These are phyloP conservation scores for Colletotrichum shisoi DNA, from an alignment of 2,329 filamentous ascomycete species.

Conservation along the genomic window DNA sequence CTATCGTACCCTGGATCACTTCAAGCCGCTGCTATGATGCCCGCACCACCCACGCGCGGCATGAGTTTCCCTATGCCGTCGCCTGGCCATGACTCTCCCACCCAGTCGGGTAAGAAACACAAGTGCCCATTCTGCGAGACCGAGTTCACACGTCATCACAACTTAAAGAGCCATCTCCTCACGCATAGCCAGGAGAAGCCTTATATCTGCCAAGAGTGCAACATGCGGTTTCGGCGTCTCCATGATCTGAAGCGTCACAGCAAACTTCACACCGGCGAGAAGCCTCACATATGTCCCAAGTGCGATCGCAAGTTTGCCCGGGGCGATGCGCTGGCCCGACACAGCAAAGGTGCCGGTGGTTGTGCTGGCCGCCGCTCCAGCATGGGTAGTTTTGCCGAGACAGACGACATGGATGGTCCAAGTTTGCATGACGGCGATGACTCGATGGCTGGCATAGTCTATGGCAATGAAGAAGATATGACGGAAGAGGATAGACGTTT, in stretches of 20 bases:
- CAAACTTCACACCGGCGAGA: conserved; percentile 95
- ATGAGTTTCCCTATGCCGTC: conserved; percentile 67
- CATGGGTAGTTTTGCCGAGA: conserved; percentile 80
- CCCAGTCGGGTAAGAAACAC: conserved; percentile 78
- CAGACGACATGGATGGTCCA: conserved; percentile 73
- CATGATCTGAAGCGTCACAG: conserved; percentile 96
- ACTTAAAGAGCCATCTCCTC: conserved; percentile 94
- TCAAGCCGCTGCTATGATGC: conserved; percentile 53
- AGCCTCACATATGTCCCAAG: conserved; percentile 92
- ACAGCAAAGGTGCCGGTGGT: conserved; percentile 94
- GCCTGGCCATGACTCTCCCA: conserved; percentile 59
- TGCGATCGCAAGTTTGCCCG: conserved; percentile 95
- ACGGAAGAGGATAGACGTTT: conserved; percentile 68
- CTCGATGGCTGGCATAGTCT: conserved; percentile 56
- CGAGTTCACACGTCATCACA: conserved; percentile 96
- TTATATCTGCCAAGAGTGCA: conserved; percentile 91
- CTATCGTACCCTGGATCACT: conserved; percentile 64
- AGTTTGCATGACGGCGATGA: conserved; percentile 62
- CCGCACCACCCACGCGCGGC: conserved; percentile 58
- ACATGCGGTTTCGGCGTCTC: conserved; percentile 87
- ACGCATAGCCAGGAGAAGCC: conserved; percentile 99
- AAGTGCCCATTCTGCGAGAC: conserved; percentile 97
- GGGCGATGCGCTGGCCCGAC: conserved; percentile 90
- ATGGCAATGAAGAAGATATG: conserved; percentile 65
- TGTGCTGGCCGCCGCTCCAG: conserved; percentile 92